Evolutionary conservation across 202 grass and related monocot species (phyloP), one percentile per base, ranked within the genome.

Genomic region (Miscanthus sacchariflorus): DNA sequence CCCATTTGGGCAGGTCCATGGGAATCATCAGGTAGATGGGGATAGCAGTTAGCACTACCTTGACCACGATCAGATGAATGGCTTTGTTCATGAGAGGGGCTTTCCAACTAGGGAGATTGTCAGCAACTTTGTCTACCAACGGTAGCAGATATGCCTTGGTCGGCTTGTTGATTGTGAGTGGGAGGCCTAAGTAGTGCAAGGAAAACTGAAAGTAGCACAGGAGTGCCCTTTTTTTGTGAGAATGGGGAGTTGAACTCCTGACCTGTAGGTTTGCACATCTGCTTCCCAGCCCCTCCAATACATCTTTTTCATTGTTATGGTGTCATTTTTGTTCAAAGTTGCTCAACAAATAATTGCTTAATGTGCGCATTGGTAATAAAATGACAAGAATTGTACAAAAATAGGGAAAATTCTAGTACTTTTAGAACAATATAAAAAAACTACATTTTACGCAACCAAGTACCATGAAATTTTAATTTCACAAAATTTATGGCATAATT

Each of bases 401-500:
- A 0, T 15, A 14, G n/a, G n/a, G 10, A 8, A 5, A 23, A 48
- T 17, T 52, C 23, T 25, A 33, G 23, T 56, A 38, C 18, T 76
- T 45, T 59, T 38, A n/a, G 19, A 78, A 59, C 27, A 28, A 21
- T 77, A 33, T 77, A 83, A 71, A 68, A 30, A 42, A 4, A 0
- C n/a, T 35, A 54, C 4, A 56, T 52, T 33, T 54, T 27, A 30
- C 9, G 19, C 13, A 38, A 72, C 42, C 18, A 89, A 56, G 40
- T 30, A 76, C 12, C 61, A 43, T 82, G 65, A 56, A 78, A 66
- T 36, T 14, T 72, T 70, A 33, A 66, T 83, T 82, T 86, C 64
- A 67, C 1, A 12, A 45, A 39, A 52, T 43, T 54, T 73, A 12
- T 48, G 35, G 33, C 59, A 30, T 49, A 36, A 35, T 80, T 21